phyloP scores from a whole-genome alignment of 1,284 basidiomycete species.

The Ganoderma lingzhi region DNA sequence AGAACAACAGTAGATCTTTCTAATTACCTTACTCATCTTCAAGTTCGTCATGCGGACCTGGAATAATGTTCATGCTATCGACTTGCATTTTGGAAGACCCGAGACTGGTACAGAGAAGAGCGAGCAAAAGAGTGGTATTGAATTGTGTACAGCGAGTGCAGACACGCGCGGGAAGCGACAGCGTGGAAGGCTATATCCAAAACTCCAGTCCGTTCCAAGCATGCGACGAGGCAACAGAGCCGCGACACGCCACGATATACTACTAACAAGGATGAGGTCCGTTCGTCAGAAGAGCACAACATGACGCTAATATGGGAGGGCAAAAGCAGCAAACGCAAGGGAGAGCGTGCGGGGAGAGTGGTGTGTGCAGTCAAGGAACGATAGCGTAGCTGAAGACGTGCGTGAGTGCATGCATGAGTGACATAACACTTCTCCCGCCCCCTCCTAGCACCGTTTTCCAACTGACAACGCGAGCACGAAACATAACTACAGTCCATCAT shows the following conservation, averaged over 20 bases:
- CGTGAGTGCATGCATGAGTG: slow-evolving; percentile 15
- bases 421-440: slow-evolving; percentile 9
- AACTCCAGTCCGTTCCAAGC: slow-evolving; percentile 23
- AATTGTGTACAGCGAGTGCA: slow-evolving; percentile 8
- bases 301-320: slow-evolving; percentile 16
- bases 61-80: neutral
- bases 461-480: slow-evolving; percentile 6
- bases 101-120: neutral
- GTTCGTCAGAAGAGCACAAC: slow-evolving; percentile 31
- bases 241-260: slow-evolving; percentile 16
- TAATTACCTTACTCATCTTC: neutral
- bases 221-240: slow-evolving; percentile 1
- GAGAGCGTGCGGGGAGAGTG: neutral
- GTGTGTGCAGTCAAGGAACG: neutral
- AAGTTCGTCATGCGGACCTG: neutral
- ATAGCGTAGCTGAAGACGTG: slow-evolving; percentile 5
- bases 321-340: neutral
- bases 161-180: neutral
- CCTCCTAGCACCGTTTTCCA: neutral
- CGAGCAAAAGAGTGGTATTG: slow-evolving; percentile 5
- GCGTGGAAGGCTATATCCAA: slow-evolving; percentile 3
- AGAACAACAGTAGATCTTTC: slow-evolving; percentile 3
- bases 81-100: neutral
- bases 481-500: slow-evolving; percentile 1
- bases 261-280: slow-evolving; percentile 26